These are phyloP conservation scores for Starmerella bacillaris DNA, from an alignment of 805 yeast species.

Conservation along the genomic window DNA sequence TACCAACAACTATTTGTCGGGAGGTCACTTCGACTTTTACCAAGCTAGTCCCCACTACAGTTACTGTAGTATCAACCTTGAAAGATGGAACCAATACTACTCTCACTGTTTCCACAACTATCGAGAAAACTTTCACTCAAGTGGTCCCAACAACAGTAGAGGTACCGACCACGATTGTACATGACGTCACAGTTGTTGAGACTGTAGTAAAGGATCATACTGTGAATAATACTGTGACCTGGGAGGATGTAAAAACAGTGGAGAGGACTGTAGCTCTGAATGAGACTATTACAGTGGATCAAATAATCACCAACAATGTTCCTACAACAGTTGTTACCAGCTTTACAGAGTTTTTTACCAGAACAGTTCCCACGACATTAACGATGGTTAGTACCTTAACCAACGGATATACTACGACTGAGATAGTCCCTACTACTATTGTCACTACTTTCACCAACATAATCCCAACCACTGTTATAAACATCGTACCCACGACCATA, in stretches of 20 bases:
- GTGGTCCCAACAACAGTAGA: background rate
- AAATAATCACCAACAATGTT: background rate
- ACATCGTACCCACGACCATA: background rate
- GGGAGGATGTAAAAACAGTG: background rate
- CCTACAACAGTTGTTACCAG: slow-evolving; percentile 1
- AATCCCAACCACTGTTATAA: slow-evolving; percentile 1
- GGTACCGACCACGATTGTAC: background rate
- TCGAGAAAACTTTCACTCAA: background rate
- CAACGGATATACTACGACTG: no score
- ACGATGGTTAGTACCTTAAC: no score
- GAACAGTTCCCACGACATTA: no score
- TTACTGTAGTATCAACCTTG: no score
- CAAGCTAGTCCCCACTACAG: no score
- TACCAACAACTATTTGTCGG: no score
- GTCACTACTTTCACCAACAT: background rate
- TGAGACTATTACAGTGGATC: background rate
- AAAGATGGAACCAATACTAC: no score
- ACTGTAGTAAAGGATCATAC: background rate
- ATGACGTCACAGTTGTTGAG: background rate
- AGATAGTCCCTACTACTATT: background rate
- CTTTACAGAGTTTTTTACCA: background rate
- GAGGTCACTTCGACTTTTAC: no score
- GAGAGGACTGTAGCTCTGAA: no score
- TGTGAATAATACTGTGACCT: background rate
- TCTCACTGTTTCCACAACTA: slow-evolving; percentile 1